Percentiles rank a stretch among this genome's conserved stretches.
Evolutionary conservation across 2,329 filamentous ascomycete genomes (phyloP).

Genomic region (Trichoderma arundinaceum): DNA sequence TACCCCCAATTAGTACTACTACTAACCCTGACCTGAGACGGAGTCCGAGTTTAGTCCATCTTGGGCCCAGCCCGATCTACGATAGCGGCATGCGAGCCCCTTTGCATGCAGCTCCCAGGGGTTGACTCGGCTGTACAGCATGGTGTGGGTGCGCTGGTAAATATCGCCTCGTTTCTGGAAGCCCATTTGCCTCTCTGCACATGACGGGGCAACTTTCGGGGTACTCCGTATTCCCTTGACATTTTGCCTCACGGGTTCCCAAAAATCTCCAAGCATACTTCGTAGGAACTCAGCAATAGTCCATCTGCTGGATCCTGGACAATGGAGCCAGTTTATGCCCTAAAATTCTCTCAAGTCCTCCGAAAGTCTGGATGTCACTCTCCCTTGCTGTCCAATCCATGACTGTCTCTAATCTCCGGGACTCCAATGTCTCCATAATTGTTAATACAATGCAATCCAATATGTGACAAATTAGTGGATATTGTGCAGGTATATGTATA

Average conservation of each 20-base stretch:
- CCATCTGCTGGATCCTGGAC: background rate
- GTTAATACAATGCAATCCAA: slow-evolving; percentile 5
- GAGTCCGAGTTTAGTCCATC: slow-evolving; percentile 12
- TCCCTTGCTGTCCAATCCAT: slow-evolving; percentile 10
- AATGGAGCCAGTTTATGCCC: slow-evolving; percentile 13
- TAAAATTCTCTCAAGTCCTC: background rate
- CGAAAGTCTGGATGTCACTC: slow-evolving; percentile 1
- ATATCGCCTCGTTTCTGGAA: background rate
- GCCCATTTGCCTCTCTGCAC: slow-evolving; percentile 9
- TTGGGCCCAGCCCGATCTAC: slow-evolving; percentile 20
- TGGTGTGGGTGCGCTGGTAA: background rate
- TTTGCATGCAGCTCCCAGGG: slow-evolving; percentile 8
- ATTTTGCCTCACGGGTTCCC: background rate
- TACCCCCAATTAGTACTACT: background rate
- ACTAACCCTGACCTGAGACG: slow-evolving; percentile 13
- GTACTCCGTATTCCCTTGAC: background rate
- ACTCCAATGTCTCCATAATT: slow-evolving; percentile 12
- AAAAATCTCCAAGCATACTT: background rate
- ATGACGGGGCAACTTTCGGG: background rate
- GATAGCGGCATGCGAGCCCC: background rate
- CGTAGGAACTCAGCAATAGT: background rate
- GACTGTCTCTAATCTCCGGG: slow-evolving; percentile 18
- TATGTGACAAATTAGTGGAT: slow-evolving; percentile 3
- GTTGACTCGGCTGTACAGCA: slow-evolving; percentile 6
- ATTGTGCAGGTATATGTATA: slow-evolving; percentile 10